phyloP scores from a whole-genome alignment of 164 flowering plant genomes.

The Magnolia officinalis region DNA sequence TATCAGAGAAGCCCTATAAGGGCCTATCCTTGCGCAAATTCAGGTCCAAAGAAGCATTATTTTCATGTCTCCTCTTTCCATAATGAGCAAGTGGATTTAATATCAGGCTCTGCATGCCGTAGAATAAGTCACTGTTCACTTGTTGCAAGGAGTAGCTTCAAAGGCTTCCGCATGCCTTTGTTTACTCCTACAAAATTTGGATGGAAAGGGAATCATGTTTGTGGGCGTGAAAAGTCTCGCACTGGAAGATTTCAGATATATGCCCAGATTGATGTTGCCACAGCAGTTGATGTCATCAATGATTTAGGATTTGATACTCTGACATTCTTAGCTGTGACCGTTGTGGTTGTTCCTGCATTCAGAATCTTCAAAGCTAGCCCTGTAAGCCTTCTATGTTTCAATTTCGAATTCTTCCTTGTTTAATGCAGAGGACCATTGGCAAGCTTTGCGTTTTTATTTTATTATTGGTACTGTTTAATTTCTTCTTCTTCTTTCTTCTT shows the following conservation, averaged over 20 bases:
- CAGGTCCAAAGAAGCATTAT: slow-evolving; percentile 24
- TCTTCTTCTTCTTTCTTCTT: too few relatives aligned
- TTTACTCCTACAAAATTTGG: slow-evolving; percentile 22
- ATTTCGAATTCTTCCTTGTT: background rate
- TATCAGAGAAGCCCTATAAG: slow-evolving; percentile 25
- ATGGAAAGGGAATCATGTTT: slow-evolving; percentile 25
- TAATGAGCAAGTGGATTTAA: slow-evolving; percentile 14
- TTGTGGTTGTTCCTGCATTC: slow-evolving; percentile 85
- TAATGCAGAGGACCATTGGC: background rate
- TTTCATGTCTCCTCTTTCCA: slow-evolving; percentile 17
- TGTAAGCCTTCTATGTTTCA: slow-evolving; percentile 41
- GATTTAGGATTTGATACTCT: slow-evolving; percentile 94
- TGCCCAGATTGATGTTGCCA: slow-evolving; percentile 62
- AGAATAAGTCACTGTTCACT: slow-evolving; percentile 22
- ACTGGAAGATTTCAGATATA: slow-evolving; percentile 29
- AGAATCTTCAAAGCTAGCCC: slow-evolving; percentile 84
- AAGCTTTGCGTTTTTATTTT: background rate
- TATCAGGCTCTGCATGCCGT: slow-evolving; percentile 17
- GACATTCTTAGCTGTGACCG: slow-evolving; percentile 87
- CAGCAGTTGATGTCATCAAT: slow-evolving; percentile 89
- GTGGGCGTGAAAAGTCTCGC: slow-evolving; percentile 10
- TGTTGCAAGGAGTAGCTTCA: slow-evolving; percentile 12
- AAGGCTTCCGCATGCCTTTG: slow-evolving; percentile 15
- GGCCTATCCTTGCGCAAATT: slow-evolving; percentile 21
- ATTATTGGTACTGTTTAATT: background rate